These are phyloP conservation scores for Flaveria bidentis DNA, from an alignment of 129 eudicot genomes.

Conservation along the genomic window DNA sequence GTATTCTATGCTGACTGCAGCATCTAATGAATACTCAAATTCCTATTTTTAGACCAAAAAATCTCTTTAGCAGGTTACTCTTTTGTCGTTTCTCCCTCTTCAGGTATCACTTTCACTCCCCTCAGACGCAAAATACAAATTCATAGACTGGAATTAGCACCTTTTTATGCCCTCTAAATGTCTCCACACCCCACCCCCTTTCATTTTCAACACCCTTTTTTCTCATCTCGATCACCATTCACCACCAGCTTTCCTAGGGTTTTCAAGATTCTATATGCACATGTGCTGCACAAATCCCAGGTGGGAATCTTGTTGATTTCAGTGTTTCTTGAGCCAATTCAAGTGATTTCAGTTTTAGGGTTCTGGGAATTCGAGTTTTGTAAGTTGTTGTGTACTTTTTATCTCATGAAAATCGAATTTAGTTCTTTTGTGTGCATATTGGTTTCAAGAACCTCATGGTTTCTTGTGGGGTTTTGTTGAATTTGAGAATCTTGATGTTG, in stretches of 20 bases:
- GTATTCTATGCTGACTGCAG: conserved; percentile 38
- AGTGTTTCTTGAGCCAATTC: conserved; percentile 9
- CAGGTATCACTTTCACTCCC: conserved; percentile 17
- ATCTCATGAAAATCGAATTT: not conserved
- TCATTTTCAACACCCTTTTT: conserved; percentile 45
- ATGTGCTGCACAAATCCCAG: conserved; percentile 27
- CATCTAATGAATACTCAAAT: conserved; percentile 25
- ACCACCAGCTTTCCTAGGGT: conserved; percentile 41
- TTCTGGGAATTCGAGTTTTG: conserved; percentile 22
- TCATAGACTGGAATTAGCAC: conserved; percentile 40
- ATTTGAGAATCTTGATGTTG: conserved; percentile 23
- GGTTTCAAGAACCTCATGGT: conserved; percentile 22
- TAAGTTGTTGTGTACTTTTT: not conserved
- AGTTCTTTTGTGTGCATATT: not conserved
- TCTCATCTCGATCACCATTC: conserved; percentile 33
- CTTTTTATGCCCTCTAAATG: conserved; percentile 26
- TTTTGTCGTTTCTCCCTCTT: conserved; percentile 41
- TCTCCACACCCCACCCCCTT: conserved; percentile 41
- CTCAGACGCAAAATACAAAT: conserved; percentile 25
- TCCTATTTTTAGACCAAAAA: conserved; percentile 37
- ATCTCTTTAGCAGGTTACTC: conserved; percentile 41
- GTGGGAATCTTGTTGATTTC: conserved; percentile 38
- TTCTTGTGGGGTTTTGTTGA: conserved; percentile 14
- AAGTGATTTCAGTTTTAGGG: conserved; percentile 30
- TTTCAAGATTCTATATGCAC: conserved; percentile 35